Conservation (phyloP, 805 yeast genomes). For the Ogataea salicorniae region DNA sequence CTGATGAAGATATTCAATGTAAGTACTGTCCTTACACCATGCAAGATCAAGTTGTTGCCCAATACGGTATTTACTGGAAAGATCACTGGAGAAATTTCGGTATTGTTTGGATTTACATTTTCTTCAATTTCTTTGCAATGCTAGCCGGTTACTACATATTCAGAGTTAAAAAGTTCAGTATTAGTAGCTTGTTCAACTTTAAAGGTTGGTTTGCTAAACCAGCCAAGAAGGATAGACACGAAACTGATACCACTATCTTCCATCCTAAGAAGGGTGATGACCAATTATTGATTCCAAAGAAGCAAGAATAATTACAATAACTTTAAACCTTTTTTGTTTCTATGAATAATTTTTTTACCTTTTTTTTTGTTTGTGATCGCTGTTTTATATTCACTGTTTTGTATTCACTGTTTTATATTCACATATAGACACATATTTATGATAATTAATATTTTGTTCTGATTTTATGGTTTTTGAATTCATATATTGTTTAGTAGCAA, state of each 20-base stretch:
- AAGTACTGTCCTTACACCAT: slow-evolving; percentile 41
- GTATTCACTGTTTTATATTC: no score
- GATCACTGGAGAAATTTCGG: slow-evolving; percentile 67
- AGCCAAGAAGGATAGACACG: slow-evolving; percentile 40
- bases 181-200: slow-evolving; percentile 28
- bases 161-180: slow-evolving; percentile 34
- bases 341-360: no score
- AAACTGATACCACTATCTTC: slow-evolving; percentile 40
- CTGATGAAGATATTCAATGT: slow-evolving; percentile 42
- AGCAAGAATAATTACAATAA: background rate
- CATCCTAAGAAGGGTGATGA: slow-evolving; percentile 36
- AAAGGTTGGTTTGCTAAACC: slow-evolving; percentile 39
- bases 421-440: no score
- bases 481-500: no score
- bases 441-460: no score
- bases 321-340: no score
- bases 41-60: slow-evolving; percentile 41
- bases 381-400: no score
- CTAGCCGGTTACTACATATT: slow-evolving; percentile 32
- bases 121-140: slow-evolving; percentile 46
- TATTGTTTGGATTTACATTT: slow-evolving; percentile 50
- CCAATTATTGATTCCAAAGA: slow-evolving; percentile 26
- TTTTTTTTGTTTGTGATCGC: no score
- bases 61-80: slow-evolving; percentile 39
- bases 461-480: no score